phyloP scores from a whole-genome alignment of 2,329 filamentous ascomycete species.

The Fusarium equiseti region DNA sequence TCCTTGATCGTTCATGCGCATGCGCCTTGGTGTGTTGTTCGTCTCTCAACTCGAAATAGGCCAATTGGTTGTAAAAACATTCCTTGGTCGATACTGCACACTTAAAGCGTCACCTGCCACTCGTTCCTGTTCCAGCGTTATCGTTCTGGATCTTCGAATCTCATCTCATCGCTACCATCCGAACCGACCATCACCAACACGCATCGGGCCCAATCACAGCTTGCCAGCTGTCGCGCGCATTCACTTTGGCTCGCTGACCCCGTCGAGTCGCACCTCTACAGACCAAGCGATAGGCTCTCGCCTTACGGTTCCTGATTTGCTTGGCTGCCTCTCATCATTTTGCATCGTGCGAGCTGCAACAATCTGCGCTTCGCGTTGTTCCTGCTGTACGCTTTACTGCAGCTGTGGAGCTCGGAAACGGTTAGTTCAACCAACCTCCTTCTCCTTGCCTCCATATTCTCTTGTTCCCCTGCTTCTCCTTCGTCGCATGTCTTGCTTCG shows the following conservation, averaged over 20 bases:
- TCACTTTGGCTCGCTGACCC: slow-evolving; percentile 43
- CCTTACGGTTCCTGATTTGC: slow-evolving; percentile 22
- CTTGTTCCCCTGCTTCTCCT: slow-evolving; percentile 41
- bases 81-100: slow-evolving; percentile 35
- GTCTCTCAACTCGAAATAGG: slow-evolving; percentile 36
- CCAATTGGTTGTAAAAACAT: slow-evolving; percentile 42
- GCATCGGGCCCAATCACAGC: slow-evolving; percentile 51
- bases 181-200: slow-evolving; percentile 42
- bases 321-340: slow-evolving; percentile 45
- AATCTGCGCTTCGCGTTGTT: slow-evolving; percentile 43
- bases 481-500: slow-evolving; percentile 30
- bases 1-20: slow-evolving; percentile 39
- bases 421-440: slow-evolving; percentile 47
- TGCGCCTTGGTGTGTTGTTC: slow-evolving; percentile 31
- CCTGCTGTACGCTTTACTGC: slow-evolving; percentile 40
- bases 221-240: slow-evolving; percentile 52
- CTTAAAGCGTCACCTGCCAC: slow-evolving; percentile 41
- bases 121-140: slow-evolving; percentile 43
- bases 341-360: slow-evolving; percentile 46
- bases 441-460: slow-evolving; percentile 40
- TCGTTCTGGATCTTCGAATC: slow-evolving; percentile 39
- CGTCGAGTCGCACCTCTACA: slow-evolving; percentile 36
- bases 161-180: slow-evolving; percentile 41
- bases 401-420: slow-evolving; percentile 45
- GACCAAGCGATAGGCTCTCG: slow-evolving; percentile 30